phyloP scores from a whole-genome alignment of 2,329 filamentous ascomycete genomes.

The Botrytis tulipae region DNA sequence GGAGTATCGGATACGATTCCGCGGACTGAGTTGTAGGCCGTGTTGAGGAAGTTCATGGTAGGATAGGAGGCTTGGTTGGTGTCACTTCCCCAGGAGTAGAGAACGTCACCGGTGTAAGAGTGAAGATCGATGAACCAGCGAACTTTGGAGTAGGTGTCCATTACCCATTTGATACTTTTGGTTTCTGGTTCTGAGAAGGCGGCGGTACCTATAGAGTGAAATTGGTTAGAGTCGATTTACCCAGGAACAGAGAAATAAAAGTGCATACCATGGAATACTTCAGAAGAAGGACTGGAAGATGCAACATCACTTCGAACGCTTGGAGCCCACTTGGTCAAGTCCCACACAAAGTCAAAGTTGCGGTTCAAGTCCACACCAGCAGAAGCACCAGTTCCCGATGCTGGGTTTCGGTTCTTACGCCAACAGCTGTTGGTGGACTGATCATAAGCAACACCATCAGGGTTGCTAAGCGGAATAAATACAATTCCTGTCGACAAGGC shows the following conservation, averaged over 20 bases:
- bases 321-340: constrained; percentile 47
- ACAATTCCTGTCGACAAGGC: constrained; percentile 54
- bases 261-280: constrained; percentile 41
- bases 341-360: constrained; percentile 59
- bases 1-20: constrained; percentile 46
- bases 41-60: constrained; percentile 52
- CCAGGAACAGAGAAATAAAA: background rate
- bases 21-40: constrained; percentile 50
- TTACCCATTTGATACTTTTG: constrained; percentile 51
- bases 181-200: constrained; percentile 58
- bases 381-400: constrained; percentile 37
- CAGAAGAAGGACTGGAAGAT: constrained; percentile 37
- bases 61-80: constrained; percentile 48
- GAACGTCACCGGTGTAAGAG: constrained; percentile 50
- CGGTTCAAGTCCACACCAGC: constrained; percentile 54
- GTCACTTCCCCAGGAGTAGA: constrained; percentile 59
- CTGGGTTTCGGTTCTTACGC: constrained; percentile 56
- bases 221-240: background rate
- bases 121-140: constrained; percentile 60
- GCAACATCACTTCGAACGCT: constrained; percentile 43
- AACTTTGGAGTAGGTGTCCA: constrained; percentile 50
- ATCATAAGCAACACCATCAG: constrained; percentile 52
- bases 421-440: constrained; percentile 51
- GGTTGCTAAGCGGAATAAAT: constrained; percentile 52
- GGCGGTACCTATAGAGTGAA: constrained; percentile 41